Evolutionary conservation across 495 filamentous ascomycete species (phyloP).

Genomic region (Aspergillus nanangensis): DNA sequence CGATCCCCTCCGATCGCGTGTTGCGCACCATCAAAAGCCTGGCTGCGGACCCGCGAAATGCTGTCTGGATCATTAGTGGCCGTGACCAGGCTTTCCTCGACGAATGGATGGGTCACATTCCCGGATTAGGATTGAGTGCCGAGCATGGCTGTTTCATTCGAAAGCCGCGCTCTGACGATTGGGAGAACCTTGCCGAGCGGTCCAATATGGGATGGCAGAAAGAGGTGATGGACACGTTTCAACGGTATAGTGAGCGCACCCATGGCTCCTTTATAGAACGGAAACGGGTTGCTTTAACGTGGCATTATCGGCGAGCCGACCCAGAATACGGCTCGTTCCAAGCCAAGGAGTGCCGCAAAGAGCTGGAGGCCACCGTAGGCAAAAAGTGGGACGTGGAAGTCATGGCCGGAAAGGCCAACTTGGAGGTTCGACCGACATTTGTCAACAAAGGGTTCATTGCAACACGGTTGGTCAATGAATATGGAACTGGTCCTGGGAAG

Average conservation of each 20-base stretch:
- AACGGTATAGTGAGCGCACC: constrained; percentile 77
- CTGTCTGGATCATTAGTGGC: constrained; percentile 97
- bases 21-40: constrained; percentile 74
- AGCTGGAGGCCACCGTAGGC: constrained; percentile 67
- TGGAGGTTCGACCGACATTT: constrained; percentile 92
- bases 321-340: constrained; percentile 74
- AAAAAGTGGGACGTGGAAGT: constrained; percentile 85
- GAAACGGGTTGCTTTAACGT: constrained; percentile 88
- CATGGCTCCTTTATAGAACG: constrained; percentile 89
- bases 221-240: constrained; percentile 74
- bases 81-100: constrained; percentile 85
- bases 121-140: constrained; percentile 80
- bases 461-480: constrained; percentile 67
- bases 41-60: constrained; percentile 72
- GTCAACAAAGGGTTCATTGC: constrained; percentile 96
- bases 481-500: constrained; percentile 45
- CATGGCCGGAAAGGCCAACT: constrained; percentile 91
- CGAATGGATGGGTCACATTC: constrained; percentile 81
- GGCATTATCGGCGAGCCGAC: constrained; percentile 92
- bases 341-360: constrained; percentile 69
- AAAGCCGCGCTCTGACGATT: constrained; percentile 63
- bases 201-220: constrained; percentile 86
- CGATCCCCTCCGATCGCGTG: constrained; percentile 78
- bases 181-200: constrained; percentile 81
- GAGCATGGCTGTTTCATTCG: constrained; percentile 95